Evolutionary conservation across 2,329 filamentous ascomycete species (phyloP), one percentile per base, ranked within the genome.

Genomic region (Penicillium psychrosexuale): DNA sequence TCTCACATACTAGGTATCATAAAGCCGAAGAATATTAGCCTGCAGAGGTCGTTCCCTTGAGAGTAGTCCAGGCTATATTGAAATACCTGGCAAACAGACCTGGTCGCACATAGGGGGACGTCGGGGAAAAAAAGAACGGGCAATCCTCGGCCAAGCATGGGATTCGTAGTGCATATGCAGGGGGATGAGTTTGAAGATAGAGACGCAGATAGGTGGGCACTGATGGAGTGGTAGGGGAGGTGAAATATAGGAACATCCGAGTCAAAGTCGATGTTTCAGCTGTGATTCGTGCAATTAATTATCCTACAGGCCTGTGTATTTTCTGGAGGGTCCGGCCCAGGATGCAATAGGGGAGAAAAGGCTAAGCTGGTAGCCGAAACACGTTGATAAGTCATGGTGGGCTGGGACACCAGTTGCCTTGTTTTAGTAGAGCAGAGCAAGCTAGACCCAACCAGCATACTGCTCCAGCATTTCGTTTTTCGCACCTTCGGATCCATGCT

Each of bases 401-500:
- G 12, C 27, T 37, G 36, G 28, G 19, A 31, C 40, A 45, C 43
- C 1, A 45, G 47, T 53, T 53, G 57, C 57, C 47, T 52, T 37
- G 44, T 31, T 27, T 44, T 3, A 31, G 36, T 30, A 39, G 22
- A 51, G 19, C 1, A 28, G 17, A 47, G 15, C 43, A 40, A 28
- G 47, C 37, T 63, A 70, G 38, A 74, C 42, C 75, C 75, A 77
- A 13, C 63, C 71, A 13, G 59, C 57, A 61, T 77, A 77, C 52
- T 72, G 69, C 19, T 69, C 66, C 12, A 69, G 55, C 17, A 68
- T 58, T 63, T 78, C 76, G 53, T 73, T 72, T 60, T 69, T 72
- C 48, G 77, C 66, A 8, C 77, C 77, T 22, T 77, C 75, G 19
- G 74, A 75, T n/a, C 75, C 77, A 61, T 78, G 76, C 37, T 72